phyloP scores from a whole-genome alignment of 1,139 yeast genomes.

The Candida sojae region DNA sequence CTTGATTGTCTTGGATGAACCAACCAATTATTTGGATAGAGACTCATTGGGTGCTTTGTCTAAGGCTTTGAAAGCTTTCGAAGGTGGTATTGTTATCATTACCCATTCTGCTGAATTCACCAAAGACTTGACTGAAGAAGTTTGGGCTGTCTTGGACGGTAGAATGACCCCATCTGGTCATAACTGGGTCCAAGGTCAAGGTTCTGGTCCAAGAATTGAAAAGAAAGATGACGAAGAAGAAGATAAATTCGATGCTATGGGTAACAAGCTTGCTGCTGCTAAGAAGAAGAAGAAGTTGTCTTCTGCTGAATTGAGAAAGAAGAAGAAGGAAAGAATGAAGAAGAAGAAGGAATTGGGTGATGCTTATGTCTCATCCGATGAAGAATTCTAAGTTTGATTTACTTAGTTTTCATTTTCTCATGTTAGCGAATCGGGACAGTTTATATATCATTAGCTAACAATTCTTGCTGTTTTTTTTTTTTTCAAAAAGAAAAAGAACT shows the following conservation, averaged over 20 bases:
- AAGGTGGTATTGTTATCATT: constrained; percentile 99
- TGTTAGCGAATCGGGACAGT: constrained; percentile 1
- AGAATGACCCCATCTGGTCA: constrained; percentile 99
- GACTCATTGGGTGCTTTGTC: constrained; percentile 99
- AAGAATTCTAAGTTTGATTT: constrained; percentile 47
- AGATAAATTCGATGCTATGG: constrained; percentile 99
- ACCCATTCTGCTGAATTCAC: constrained; percentile 99
- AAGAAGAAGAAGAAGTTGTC: constrained; percentile 98
- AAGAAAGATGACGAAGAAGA: constrained; percentile 97
- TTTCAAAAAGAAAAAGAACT: background rate
- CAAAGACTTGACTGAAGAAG: constrained; percentile 97
- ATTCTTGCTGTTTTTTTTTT: constrained; percentile 8
- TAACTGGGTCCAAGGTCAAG: constrained; percentile 99
- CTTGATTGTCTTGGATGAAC: constrained; percentile 98
- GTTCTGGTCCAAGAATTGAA: constrained; percentile 97
- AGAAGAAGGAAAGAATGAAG: constrained; percentile 99
- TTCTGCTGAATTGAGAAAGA: constrained; percentile 99
- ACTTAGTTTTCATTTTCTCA: background rate
- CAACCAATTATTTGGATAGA: constrained; percentile 98
- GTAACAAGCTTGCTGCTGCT: constrained; percentile 96
- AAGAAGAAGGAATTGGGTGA: constrained; percentile 99
- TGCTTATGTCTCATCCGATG: constrained; percentile 96
- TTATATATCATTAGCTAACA: constrained; percentile 4
- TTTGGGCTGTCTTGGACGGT: constrained; percentile 99
- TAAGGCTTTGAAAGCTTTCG: constrained; percentile 97